These are phyloP conservation scores for Candida smagusa DNA, from an alignment of 1,139 yeast species.

Conservation along the genomic window DNA sequence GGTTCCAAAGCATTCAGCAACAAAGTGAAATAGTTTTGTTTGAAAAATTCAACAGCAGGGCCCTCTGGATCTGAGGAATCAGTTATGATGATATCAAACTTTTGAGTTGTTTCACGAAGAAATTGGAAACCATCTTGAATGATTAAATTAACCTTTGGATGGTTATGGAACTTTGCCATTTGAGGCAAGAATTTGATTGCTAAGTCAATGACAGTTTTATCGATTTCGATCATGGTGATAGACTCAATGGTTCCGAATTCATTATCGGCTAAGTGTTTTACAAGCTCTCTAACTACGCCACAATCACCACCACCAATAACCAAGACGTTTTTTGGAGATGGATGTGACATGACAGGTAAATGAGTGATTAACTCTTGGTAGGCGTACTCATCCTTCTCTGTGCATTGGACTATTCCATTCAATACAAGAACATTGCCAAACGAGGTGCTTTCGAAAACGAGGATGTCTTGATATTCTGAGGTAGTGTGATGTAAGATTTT, in stretches of 20 bases:
- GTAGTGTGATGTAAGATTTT: conserved; percentile 34
- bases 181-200: conserved; percentile 73
- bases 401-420: conserved; percentile 84
- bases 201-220: conserved; percentile 76
- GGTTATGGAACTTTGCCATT: conserved; percentile 71
- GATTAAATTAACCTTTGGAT: conserved; percentile 70
- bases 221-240: conserved; percentile 87
- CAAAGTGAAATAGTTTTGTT: conserved; percentile 74
- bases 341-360: conserved; percentile 73
- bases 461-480: conserved; percentile 40
- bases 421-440: conserved; percentile 84
- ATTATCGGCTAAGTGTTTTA: conserved; percentile 55
- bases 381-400: conserved; percentile 87
- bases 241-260: conserved; percentile 49
- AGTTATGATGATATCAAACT: conserved; percentile 85
- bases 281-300: conserved; percentile 82
- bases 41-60: conserved; percentile 93
- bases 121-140: conserved; percentile 90
- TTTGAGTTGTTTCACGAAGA: conserved; percentile 43
- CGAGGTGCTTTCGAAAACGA: conserved; percentile 68
- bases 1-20: conserved; percentile 61
- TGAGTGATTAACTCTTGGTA: conserved; percentile 89
- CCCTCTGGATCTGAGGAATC: conserved; percentile 98
- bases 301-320: conserved; percentile 96
- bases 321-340: conserved; percentile 67